Base-by-base conservation (phyloP, 2,329 filamentous ascomycete species). In the Cladosporium velox region DNA sequence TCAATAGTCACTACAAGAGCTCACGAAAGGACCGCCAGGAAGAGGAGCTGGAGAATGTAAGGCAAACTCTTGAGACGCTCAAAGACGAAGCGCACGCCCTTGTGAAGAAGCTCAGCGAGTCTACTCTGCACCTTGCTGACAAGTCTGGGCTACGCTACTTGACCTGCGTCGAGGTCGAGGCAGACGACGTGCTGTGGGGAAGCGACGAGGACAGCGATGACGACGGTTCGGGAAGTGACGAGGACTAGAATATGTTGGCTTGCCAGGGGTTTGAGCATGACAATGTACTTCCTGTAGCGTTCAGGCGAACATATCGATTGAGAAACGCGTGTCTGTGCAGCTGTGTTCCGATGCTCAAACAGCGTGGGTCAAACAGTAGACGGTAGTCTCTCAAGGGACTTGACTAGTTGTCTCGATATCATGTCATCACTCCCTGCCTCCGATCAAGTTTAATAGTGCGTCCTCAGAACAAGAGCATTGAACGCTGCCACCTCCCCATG, bases 151-250 rank as follows among this genome's bases (percentile, higher is more conserved):
- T 79, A n/a, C 67, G 69, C 4, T 80, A 76, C 68, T 64, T 79
- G 65, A 79, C 75, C 26, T 80, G 77, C 65, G 67, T 70, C 7
- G 72, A 76, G 59, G 69, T 78, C 1, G 44, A 52, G 26, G 30
- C 38, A n/a, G 67, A 64, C 30, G 75, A 79, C 62, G 65, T 76
- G 44, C 74, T 73, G 26, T 79, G 77, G 78, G 11, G 10, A 1
- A n/a, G 30, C 15, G 59, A 38, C 12, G 47, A 7, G 24, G 59
- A 59, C 24, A 55, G 28, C 12, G 24, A 28, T 30, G 44, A 51
- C 10, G 44, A 52, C 8, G 34, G 11, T 14, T 14, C 12, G 4
- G 35, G 14, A 18, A 34, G 14, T 18, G 44, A 61, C 1, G 59
- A 35, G 2, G 59, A 61, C 1, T 52, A 28, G 26, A 10, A n/a